Conservation (phyloP, 116 monocot genomes). For the Trichopus zeylanicus region DNA sequence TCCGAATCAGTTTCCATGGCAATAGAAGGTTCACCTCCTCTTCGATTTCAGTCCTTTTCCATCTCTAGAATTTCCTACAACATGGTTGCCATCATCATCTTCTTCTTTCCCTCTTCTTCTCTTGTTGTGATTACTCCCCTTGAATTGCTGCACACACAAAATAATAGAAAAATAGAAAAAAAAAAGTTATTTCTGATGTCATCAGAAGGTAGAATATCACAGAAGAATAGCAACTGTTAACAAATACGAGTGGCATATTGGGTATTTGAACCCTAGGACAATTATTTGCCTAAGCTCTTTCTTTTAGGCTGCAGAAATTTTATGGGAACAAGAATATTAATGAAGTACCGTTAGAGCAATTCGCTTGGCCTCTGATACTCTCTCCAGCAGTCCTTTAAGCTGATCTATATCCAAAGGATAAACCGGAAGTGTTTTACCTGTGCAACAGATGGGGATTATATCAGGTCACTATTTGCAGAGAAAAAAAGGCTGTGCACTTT, state of each 20-base stretch:
- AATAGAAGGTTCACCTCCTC: too few relatives aligned
- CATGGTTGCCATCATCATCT: constrained; percentile 28
- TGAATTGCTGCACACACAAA: constrained; percentile 33
- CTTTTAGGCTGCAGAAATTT: too few relatives aligned
- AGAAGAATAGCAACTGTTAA: too few relatives aligned
- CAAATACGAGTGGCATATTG: not conserved
- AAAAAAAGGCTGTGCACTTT: not conserved
- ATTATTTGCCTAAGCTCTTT: not conserved
- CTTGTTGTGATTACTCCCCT: constrained; percentile 30
- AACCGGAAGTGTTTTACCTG: constrained; percentile 48
- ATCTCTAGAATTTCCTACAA: too few relatives aligned
- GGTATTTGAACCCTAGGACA: not conserved
- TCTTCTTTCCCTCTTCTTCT: constrained; percentile 33
- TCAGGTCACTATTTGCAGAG: not conserved
- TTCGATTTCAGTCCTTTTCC: too few relatives aligned
- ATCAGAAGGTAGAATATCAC: too few relatives aligned
- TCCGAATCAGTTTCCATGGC: too few relatives aligned
- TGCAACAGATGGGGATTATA: not conserved
- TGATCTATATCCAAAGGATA: constrained; percentile 36
- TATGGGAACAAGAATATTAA: not conserved
- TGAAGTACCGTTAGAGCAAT: constrained; percentile 43
- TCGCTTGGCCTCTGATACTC: constrained; percentile 55
- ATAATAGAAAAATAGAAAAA: not conserved
- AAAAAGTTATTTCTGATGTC: not conserved
- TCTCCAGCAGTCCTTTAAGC: constrained; percentile 41